Evolutionary conservation across 805 yeast species (phyloP).

Genomic region (Pichia thaimueangensis): DNA sequence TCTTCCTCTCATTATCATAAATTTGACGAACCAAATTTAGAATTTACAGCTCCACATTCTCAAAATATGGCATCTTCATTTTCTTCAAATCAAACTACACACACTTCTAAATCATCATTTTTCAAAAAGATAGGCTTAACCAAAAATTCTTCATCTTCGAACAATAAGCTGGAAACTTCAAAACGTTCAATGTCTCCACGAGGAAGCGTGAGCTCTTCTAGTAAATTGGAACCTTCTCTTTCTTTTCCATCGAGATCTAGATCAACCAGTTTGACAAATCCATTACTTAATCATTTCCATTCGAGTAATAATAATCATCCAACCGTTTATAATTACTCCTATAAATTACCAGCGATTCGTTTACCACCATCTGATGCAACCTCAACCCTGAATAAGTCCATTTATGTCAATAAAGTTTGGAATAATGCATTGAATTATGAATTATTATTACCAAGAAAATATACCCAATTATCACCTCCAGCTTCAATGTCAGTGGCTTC

Average conservation of each 20-base stretch:
- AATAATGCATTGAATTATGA: slow-evolving; percentile 64
- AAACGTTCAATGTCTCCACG: slow-evolving; percentile 7
- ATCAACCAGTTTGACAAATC: background rate
- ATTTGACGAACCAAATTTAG: slow-evolving; percentile 17
- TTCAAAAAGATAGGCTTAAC: slow-evolving; percentile 23
- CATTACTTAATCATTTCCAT: background rate
- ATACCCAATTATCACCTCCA: slow-evolving; percentile 52
- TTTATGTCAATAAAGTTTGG: slow-evolving; percentile 73
- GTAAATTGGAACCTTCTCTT: background rate
- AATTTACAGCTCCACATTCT: slow-evolving; percentile 1
- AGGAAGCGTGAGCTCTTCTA: background rate
- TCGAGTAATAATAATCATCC: slow-evolving; percentile 5
- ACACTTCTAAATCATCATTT: slow-evolving; percentile 14
- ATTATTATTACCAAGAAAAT: slow-evolving; percentile 64
- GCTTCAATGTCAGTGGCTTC: background rate
- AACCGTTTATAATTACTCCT: slow-evolving; percentile 31
- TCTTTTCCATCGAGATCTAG: slow-evolving; percentile 1
- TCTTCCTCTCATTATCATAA: slow-evolving; percentile 27
- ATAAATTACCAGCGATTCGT: slow-evolving; percentile 43
- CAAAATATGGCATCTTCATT: background rate
- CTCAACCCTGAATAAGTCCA: slow-evolving; percentile 60
- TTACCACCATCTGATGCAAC: slow-evolving; percentile 53
- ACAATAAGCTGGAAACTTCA: slow-evolving; percentile 11
- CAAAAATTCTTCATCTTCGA: slow-evolving; percentile 10
- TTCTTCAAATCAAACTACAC: background rate